Percentiles rank a stretch among this genome's conserved stretches.
Conservation (phyloP, 1,284 basidiomycete species). For the Vanrija sp. region DNA sequence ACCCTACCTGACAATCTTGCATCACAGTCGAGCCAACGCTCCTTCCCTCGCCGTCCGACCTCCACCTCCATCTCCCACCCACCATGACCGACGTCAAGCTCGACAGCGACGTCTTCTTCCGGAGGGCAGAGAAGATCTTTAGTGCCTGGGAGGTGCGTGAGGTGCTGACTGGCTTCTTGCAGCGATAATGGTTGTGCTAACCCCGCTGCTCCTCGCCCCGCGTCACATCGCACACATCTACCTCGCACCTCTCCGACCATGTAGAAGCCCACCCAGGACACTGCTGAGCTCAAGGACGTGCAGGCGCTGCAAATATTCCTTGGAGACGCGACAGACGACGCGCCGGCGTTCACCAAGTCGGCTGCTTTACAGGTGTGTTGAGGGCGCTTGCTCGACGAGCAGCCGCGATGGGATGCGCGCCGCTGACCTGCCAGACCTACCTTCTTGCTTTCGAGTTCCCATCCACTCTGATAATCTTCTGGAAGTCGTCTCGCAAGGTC, state of each 20-base stretch:
- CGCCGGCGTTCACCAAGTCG: constrained; percentile 79
- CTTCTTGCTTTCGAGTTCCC: constrained; percentile 96
- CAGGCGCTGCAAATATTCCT: constrained; percentile 72
- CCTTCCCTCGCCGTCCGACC: constrained; percentile 1
- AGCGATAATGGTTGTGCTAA: neutral
- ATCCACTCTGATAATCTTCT: constrained; percentile 80
- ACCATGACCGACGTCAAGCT: constrained; percentile 53
- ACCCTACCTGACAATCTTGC: too few species aligned
- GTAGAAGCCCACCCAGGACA: constrained; percentile 67
- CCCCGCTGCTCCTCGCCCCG: neutral
- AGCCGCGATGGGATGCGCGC: neutral
- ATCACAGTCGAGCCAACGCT: too few species aligned
- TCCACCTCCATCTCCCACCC: neutral
- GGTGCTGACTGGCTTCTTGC: neutral
- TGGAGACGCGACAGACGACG: constrained; percentile 77
- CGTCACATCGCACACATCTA: neutral
- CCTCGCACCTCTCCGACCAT: constrained; percentile 11
- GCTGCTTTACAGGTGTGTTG: constrained; percentile 75
- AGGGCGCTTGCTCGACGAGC: neutral
- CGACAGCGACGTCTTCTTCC: constrained; percentile 58
- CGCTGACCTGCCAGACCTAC: constrained; percentile 66
- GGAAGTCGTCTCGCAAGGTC: constrained; percentile 56
- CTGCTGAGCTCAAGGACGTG: constrained; percentile 45
- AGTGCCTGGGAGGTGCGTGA: constrained; percentile 68
- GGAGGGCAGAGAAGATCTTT: constrained; percentile 64